These are phyloP conservation scores for Saccharomycopsis crataegensis DNA, from an alignment of 1,139 yeast genomes.

Conservation along the genomic window DNA sequence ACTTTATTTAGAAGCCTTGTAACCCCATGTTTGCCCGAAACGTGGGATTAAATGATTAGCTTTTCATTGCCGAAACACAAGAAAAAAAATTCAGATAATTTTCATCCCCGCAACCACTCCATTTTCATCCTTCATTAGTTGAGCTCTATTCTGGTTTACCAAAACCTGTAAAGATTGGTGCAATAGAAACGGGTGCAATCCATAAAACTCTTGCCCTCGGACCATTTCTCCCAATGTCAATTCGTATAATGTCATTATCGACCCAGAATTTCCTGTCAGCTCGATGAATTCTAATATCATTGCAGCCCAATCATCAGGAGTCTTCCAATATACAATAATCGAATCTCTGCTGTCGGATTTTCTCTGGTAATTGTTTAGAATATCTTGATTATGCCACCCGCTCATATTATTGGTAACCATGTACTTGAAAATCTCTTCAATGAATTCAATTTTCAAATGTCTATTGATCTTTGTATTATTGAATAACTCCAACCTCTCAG, in stretches of 20 bases:
- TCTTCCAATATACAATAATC: slow-evolving; percentile 65
- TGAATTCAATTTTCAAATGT: slow-evolving; percentile 47
- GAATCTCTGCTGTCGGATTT: slow-evolving; percentile 30
- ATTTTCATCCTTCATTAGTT: slow-evolving; percentile 50
- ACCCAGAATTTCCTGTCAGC: slow-evolving; percentile 67
- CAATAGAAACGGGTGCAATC: slow-evolving; percentile 54
- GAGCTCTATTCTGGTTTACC: slow-evolving; percentile 63
- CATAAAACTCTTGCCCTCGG: slow-evolving; percentile 48
- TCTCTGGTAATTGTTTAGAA: slow-evolving; percentile 15
- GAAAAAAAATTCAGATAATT: slow-evolving; percentile 28
- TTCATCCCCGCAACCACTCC: slow-evolving; percentile 64
- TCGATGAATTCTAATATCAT: slow-evolving; percentile 56
- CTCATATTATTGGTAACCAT: slow-evolving; percentile 52
- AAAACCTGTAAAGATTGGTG: slow-evolving; percentile 49
- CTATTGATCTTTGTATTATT: slow-evolving; percentile 28
- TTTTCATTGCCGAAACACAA: too few relatives aligned
- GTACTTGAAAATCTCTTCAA: slow-evolving; percentile 46
- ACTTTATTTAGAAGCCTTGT: too few relatives aligned
- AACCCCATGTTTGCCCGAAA: too few relatives aligned
- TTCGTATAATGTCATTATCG: slow-evolving; percentile 79
- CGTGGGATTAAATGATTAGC: too few relatives aligned
- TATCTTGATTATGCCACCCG: slow-evolving; percentile 33
- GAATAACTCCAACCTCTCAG: slow-evolving; percentile 21
- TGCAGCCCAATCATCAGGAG: slow-evolving; percentile 72
- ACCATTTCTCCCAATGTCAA: slow-evolving; percentile 58